Percentiles rank a stretch among this genome's conserved stretches.
Evolutionary conservation across 192 early-diverging fungal species (phyloP).

Genomic region (Coemansia sp.): DNA sequence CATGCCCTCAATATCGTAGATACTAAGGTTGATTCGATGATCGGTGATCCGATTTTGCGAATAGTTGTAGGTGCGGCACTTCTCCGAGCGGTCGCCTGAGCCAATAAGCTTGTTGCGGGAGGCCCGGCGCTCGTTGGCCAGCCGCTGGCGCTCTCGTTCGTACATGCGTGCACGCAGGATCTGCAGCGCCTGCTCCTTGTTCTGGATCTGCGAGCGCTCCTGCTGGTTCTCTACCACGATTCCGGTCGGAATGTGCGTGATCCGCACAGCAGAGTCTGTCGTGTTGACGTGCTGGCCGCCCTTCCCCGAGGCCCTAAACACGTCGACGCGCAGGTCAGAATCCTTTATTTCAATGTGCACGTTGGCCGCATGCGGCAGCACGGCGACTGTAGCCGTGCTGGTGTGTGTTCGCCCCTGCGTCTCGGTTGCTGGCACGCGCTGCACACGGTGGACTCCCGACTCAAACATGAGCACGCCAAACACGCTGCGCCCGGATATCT

Average conservation of each 20-base stretch:
- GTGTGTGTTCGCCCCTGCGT: slow-evolving; percentile 76
- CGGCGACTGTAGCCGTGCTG: slow-evolving; percentile 74
- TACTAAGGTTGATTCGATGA: slow-evolving; percentile 73
- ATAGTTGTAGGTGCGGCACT: slow-evolving; percentile 82
- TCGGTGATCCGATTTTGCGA: slow-evolving; percentile 79
- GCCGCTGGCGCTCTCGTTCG: slow-evolving; percentile 63
- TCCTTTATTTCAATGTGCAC: slow-evolving; percentile 69
- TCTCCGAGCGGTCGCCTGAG: slow-evolving; percentile 74
- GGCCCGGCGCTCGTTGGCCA: slow-evolving; percentile 57
- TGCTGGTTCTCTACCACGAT: slow-evolving; percentile 85
- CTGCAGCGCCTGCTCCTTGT: slow-evolving; percentile 83
- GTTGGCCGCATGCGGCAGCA: slow-evolving; percentile 71
- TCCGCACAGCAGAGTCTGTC: slow-evolving; percentile 89
- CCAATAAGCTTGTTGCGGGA: slow-evolving; percentile 65
- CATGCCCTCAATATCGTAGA: slow-evolving; percentile 67
- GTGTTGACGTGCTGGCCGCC: slow-evolving; percentile 96
- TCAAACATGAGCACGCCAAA: slow-evolving; percentile 78
- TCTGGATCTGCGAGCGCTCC: slow-evolving; percentile 91
- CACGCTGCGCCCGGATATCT: slow-evolving; percentile 66
- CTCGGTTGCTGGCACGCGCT: slow-evolving; percentile 78
- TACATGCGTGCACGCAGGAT: slow-evolving; percentile 78
- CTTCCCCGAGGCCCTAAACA: slow-evolving; percentile 73
- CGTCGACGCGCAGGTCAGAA: slow-evolving; percentile 66
- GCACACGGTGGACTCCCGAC: slow-evolving; percentile 81
- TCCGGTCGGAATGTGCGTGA: slow-evolving; percentile 92